A percentile compares a stretch with the other conserved stretches of the same genome.
Evolutionary conservation across 148 eudicot species (phyloP).

Genomic region (Suaeda aralocaspica): DNA sequence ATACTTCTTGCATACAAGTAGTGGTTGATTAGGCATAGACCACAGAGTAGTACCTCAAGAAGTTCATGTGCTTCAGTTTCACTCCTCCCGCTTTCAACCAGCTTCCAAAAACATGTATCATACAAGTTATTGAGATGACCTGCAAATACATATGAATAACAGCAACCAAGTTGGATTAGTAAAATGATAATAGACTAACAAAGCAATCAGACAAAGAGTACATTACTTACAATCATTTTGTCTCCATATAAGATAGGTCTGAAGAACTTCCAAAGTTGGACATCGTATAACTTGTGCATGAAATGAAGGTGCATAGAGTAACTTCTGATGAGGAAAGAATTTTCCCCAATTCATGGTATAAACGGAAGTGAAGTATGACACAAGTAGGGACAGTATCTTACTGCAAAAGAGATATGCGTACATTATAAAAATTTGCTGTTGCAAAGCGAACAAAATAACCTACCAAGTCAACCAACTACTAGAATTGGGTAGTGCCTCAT

Average conservation of each 20-base stretch:
- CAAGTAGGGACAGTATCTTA: slow-evolving; percentile 72
- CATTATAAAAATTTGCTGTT: not conserved
- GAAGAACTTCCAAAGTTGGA: slow-evolving; percentile 70
- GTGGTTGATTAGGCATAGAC: slow-evolving; percentile 9
- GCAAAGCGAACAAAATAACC: not conserved
- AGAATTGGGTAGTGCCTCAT: too few relatives aligned
- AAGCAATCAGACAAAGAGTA: not conserved
- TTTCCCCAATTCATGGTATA: slow-evolving; percentile 69
- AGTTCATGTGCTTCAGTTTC: slow-evolving; percentile 57
- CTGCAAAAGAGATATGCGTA: slow-evolving; percentile 40
- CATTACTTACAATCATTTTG: slow-evolving; percentile 67
- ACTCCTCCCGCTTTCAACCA: slow-evolving; percentile 51
- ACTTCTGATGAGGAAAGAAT: slow-evolving; percentile 56
- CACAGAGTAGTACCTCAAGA: slow-evolving; percentile 62
- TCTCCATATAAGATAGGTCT: slow-evolving; percentile 79
- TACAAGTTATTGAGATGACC: slow-evolving; percentile 67
- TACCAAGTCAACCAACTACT: not conserved
- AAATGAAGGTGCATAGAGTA: slow-evolving; percentile 65
- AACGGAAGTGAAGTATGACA: slow-evolving; percentile 68
- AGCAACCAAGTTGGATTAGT: not conserved
- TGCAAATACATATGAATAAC: slow-evolving; percentile 22
- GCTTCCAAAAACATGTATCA: slow-evolving; percentile 72
- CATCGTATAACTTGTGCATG: slow-evolving; percentile 54
- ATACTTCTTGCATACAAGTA: not conserved
- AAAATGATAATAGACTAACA: not conserved